Conservation (phyloP, 2,329 filamentous ascomycete species). For the Ascochyta pisi region DNA sequence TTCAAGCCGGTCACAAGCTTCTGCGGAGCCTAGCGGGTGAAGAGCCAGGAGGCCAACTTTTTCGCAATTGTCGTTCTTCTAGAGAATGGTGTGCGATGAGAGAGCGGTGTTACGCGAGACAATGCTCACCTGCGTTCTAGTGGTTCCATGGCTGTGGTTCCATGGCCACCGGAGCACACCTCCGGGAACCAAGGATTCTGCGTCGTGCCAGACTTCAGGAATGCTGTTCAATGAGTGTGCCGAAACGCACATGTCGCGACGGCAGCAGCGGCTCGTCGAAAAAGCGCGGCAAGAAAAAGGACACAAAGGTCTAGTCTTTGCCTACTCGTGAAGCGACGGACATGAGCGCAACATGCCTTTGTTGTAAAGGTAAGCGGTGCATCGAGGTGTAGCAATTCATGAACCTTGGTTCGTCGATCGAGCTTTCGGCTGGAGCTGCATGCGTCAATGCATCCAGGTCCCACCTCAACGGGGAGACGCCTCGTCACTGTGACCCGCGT, state of each 20-base stretch:
- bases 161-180: background rate
- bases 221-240: background rate
- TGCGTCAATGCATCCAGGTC: constrained; percentile 26
- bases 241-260: background rate
- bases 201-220: background rate
- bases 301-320: background rate
- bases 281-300: too few species aligned
- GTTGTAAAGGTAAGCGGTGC: background rate
- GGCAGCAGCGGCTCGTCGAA: constrained; percentile 11
- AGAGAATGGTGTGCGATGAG: too few species aligned
- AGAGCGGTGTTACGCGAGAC: background rate
- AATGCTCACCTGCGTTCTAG: background rate
- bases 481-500: constrained; percentile 17
- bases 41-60: background rate
- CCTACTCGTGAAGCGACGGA: constrained; percentile 5
- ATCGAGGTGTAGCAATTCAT: background rate
- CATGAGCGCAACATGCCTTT: constrained; percentile 5
- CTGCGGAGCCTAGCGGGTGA: background rate
- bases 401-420: constrained; percentile 43
- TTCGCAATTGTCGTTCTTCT: background rate
- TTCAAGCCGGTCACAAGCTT: background rate
- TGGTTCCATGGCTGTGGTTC: background rate
- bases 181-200: background rate
- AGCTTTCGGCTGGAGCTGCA: constrained; percentile 16
- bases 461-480: constrained; percentile 32